These are phyloP conservation scores for Aulographum hederae DNA, from an alignment of 2,329 filamentous ascomycete species.

Conservation along the genomic window DNA sequence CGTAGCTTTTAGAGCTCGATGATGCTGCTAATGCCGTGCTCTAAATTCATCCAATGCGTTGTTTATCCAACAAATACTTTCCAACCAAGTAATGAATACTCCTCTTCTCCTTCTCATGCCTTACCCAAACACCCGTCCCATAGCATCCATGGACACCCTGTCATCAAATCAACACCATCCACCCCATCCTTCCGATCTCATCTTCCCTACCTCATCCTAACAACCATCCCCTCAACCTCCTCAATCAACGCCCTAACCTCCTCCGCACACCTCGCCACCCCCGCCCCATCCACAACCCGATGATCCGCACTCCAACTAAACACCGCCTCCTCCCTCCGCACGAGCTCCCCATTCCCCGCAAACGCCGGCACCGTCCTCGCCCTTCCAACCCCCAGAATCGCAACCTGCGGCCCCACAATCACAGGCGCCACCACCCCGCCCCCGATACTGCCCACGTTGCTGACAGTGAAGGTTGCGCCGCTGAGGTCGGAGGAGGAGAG, in stretches of 20 bases:
- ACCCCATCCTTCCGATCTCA: no score
- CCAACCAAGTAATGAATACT: no score
- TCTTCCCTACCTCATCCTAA: slow-evolving; percentile 53
- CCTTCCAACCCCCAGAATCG: slow-evolving; percentile 76
- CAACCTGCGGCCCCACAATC: slow-evolving; percentile 77
- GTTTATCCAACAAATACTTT: no score
- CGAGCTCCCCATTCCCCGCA: slow-evolving; percentile 32
- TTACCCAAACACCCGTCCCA: no score
- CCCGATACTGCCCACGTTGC: slow-evolving; percentile 90
- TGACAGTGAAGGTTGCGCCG: slow-evolving; percentile 85
- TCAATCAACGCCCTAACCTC: slow-evolving; percentile 63
- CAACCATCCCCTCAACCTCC: slow-evolving; percentile 70
- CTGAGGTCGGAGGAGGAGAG: slow-evolving; percentile 57
- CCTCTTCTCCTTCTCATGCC: no score
- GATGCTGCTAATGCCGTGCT: no score
- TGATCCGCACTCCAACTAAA: slow-evolving; percentile 97
- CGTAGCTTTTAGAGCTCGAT: no score
- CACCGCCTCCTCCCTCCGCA: slow-evolving; percentile 65
- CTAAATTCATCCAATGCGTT: no score
- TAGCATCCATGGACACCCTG: no score
- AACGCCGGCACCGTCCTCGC: slow-evolving; percentile 71
- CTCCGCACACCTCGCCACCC: slow-evolving; percentile 79
- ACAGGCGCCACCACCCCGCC: slow-evolving; percentile 84
- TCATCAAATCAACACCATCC: no score
- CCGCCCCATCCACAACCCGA: slow-evolving; percentile 82